phyloP scores from a whole-genome alignment of 257 asterid genomes.

The Solanum clarkiae region DNA sequence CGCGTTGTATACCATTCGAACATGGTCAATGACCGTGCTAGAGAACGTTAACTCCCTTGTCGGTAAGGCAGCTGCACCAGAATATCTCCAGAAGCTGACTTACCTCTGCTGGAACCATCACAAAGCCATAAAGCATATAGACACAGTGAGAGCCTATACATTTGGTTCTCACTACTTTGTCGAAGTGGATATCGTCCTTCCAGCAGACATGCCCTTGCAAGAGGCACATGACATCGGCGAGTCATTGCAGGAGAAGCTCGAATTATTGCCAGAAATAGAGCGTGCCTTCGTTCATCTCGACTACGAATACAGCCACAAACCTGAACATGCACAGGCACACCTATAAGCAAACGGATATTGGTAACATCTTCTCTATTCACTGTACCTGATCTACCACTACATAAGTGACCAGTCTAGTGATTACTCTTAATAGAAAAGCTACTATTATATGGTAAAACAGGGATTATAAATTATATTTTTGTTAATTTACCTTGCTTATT shows the following conservation, averaged over 20 bases:
- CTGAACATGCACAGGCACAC: conserved; percentile 22
- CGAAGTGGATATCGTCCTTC: conserved; percentile 43
- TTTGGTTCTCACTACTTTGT: conserved; percentile 46
- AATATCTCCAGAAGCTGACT: conserved; percentile 36
- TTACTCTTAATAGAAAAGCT: neutral
- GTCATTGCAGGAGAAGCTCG: conserved; percentile 44
- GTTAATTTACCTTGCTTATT: neutral
- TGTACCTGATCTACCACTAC: neutral
- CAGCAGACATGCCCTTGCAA: conserved; percentile 33
- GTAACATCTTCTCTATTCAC: neutral
- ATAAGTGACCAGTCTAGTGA: neutral
- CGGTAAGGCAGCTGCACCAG: conserved; percentile 44
- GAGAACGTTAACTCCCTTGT: conserved; percentile 43
- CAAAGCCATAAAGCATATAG: conserved; percentile 39
- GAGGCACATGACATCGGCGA: conserved; percentile 51
- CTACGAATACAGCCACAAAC: conserved; percentile 20
- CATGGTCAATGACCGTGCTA: conserved; percentile 42
- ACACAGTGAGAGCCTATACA: conserved; percentile 42
- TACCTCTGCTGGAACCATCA: conserved; percentile 54
- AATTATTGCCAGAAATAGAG: conserved; percentile 20
- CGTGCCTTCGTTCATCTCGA: conserved; percentile 28
- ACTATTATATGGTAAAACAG: neutral
- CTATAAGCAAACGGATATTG: neutral
- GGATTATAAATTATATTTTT: neutral
- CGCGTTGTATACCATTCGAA: conserved; percentile 39